Evolutionary conservation across 2,329 filamentous ascomycete genomes (phyloP), one percentile per base, ranked within the genome.

Genomic region (Chaetomiaceae sp.): DNA sequence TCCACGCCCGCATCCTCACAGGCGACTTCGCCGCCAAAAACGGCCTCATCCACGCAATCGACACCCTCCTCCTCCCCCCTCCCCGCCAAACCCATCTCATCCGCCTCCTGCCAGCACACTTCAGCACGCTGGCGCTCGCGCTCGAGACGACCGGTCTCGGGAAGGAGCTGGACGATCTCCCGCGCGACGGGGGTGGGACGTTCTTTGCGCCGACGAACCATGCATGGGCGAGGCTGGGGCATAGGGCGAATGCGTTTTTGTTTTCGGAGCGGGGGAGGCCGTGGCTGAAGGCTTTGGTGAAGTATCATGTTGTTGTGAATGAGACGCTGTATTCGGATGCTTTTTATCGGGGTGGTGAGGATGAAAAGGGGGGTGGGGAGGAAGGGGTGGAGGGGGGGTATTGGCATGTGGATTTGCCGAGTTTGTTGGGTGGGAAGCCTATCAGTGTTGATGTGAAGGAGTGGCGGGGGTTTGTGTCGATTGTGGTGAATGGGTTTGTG

Each of bases 291-390:
- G 88, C 88, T 0, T 72, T 96, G 40, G 73, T 95, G 14, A 75
- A 88, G 70, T 95, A 95, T 65, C 87, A 92, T 62, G 76, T 91
- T 43, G 85, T 86, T 1, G 77, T 82, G 37, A 81, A 87, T 62
- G 77, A 83, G 53, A 91, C 87, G 0, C 71, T 95, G 0, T 96
- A 96, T 73, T 88, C 85, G 5, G 91, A 96, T 63, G 86, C 84
- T 5, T 87, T 85, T 64, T 93, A 90, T 70, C 76, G 21, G 5
- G 45, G 20, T 0, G 59, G 21, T 7, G 43, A 16, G n/a, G 43
- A 12, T 0, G 59, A 87, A 1, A 60, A 66, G 37, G 30, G 9
- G 20, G 42, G 13, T 3, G 14, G n/a, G 12, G 14, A 31, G 3
- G 44, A 23, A 10, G 16, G 67, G n/a, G n/a, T n/a, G n/a, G n/a